A percentile compares a stretch with the other conserved stretches of the same genome.
phyloP scores from a whole-genome alignment of 352 stramenopile genomes.

The Thalassiosira mediterranea region DNA sequence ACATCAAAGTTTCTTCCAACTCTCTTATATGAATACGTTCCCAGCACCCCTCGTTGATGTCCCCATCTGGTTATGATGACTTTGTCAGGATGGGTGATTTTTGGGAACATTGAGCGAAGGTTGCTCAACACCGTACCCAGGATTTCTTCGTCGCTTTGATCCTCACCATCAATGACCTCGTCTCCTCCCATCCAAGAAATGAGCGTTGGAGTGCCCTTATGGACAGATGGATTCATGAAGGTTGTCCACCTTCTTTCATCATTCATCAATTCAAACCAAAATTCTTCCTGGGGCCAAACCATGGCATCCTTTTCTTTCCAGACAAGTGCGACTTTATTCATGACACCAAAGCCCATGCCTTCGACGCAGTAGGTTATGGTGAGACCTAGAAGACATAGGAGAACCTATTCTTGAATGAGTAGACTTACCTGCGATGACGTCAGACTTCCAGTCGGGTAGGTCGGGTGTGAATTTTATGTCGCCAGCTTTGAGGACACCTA shows the following conservation, averaged over 20 bases:
- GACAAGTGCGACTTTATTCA: constrained; percentile 75
- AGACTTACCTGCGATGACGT: constrained; percentile 68
- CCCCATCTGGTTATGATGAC: constrained; percentile 47
- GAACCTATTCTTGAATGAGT: too few species aligned
- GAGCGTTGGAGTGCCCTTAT: constrained; percentile 52
- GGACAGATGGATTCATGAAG: constrained; percentile 41
- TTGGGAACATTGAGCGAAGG: constrained; percentile 65
- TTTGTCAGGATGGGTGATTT: constrained; percentile 55
- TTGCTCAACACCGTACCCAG: constrained; percentile 65
- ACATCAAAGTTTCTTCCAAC: constrained; percentile 15
- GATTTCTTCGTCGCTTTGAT: constrained; percentile 61
- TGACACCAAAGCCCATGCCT: constrained; percentile 70
- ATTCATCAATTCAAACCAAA: constrained; percentile 40
- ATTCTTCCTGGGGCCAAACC: constrained; percentile 29
- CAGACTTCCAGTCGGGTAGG: constrained; percentile 70
- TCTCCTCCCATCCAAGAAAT: constrained; percentile 64
- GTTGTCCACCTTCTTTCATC: constrained; percentile 40
- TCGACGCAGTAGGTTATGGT: too few species aligned
- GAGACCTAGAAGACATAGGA: too few species aligned
- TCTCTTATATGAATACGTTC: constrained; percentile 38
- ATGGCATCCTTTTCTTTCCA: constrained; percentile 44
- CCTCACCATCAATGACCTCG: constrained; percentile 63
- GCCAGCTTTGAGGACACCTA: constrained; percentile 72
- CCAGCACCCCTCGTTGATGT: constrained; percentile 29
- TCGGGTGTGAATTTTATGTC: constrained; percentile 69